Percentiles rank a stretch among this genome's conserved stretches.
These are phyloP conservation scores for Phaeosphaeria sp. DNA, from an alignment of 2,329 filamentous ascomycete species.

Conservation along the genomic window DNA sequence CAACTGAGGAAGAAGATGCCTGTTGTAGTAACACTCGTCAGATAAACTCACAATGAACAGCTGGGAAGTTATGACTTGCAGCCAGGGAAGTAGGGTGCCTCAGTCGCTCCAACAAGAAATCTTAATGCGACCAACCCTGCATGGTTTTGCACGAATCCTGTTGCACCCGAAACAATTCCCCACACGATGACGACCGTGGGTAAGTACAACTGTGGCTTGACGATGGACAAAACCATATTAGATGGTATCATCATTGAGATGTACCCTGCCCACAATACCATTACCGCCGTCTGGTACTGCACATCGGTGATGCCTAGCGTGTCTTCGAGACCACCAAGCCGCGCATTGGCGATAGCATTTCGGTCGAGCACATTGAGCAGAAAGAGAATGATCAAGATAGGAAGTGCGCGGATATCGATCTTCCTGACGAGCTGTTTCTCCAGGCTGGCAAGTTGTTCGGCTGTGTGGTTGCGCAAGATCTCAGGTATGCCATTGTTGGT, in stretches of 20 bases:
- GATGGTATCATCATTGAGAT: conserved; percentile 68
- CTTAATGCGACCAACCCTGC: conserved; percentile 50
- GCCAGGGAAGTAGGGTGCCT: conserved; percentile 27
- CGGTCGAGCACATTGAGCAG: conserved; percentile 40
- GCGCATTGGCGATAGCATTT: conserved; percentile 38
- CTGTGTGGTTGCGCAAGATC: conserved; percentile 15
- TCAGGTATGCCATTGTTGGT: conserved; percentile 12
- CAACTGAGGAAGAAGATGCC: conserved; percentile 30
- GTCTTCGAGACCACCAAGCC: conserved; percentile 30
- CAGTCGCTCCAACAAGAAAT: conserved; percentile 48
- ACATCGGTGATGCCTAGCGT: not conserved
- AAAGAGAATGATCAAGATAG: conserved; percentile 37
- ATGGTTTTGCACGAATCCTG: conserved; percentile 55
- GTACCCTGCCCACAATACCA: conserved; percentile 66
- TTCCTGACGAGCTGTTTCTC: conserved; percentile 38
- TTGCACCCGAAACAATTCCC: conserved; percentile 53
- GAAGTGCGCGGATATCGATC: conserved; percentile 37
- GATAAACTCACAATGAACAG: not conserved
- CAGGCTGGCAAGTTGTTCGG: conserved; percentile 26
- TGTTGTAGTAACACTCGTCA: not conserved
- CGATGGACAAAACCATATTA: conserved; percentile 63
- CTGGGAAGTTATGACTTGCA: not conserved
- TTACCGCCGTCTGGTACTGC: conserved; percentile 35
- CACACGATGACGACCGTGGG: conserved; percentile 55
- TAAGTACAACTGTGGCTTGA: conserved; percentile 62